phyloP scores from a whole-genome alignment of 2,329 filamentous ascomycete genomes.

The Penicillium aurantiogriseum region DNA sequence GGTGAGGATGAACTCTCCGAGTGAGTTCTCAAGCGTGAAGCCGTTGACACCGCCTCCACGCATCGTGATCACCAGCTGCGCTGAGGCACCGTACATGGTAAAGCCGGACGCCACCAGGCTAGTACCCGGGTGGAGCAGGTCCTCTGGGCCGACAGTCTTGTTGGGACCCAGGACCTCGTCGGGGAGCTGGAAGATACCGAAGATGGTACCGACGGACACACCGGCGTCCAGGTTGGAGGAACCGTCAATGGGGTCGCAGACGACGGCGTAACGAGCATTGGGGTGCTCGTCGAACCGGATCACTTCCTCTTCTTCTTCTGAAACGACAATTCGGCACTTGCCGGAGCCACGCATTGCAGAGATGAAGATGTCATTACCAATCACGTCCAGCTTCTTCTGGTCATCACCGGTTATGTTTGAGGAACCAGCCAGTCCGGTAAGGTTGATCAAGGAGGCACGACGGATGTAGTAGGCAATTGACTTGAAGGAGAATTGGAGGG shows the following conservation, averaged over 20 bases:
- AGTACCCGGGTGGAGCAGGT: conserved; percentile 83
- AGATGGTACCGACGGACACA: conserved; percentile 97
- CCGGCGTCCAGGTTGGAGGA: conserved; percentile 97
- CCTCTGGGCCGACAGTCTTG: conserved; percentile 63
- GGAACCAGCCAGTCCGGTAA: conserved; percentile 90
- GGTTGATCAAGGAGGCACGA: conserved; percentile 88
- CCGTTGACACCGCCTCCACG: conserved; percentile 88
- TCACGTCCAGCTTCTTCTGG: conserved; percentile 99
- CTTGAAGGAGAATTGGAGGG: conserved; percentile 99
- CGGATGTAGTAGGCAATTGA: conserved; percentile 99
- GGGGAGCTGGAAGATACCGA: conserved; percentile 85
- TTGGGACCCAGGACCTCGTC: conserved; percentile 54
- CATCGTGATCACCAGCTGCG: conserved; percentile 97
- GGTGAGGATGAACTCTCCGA: conserved; percentile 98
- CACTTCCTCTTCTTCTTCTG: conserved; percentile 91
- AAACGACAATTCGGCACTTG: conserved; percentile 89
- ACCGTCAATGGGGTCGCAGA: conserved; percentile 96
- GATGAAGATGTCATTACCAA: conserved; percentile 97
- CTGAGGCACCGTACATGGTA: conserved; percentile 98
- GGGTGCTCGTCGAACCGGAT: conserved; percentile 80
- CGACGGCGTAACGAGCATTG: conserved; percentile 81
- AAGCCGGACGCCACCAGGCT: conserved; percentile 95
- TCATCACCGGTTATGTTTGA: conserved; percentile 96
- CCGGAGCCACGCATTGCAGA: conserved; percentile 90
- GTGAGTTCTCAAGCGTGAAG: conserved; percentile 93